Evolutionary conservation across 768 basidiomycete genomes (phyloP).

Genomic region (Suillus subaureus): DNA sequence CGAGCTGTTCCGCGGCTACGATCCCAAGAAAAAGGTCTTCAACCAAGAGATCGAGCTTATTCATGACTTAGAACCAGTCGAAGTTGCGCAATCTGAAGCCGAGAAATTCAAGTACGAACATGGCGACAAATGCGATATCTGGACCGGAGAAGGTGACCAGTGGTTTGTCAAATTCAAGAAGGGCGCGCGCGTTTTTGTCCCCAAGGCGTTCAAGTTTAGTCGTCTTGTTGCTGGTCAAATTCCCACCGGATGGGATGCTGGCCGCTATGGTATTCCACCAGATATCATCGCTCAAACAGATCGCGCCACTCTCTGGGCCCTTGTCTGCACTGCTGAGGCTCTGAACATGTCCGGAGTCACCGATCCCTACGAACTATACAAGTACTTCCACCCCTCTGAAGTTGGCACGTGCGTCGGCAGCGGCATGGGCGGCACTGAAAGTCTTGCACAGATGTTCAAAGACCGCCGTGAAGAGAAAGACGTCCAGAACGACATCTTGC

Average conservation of each 20-base stretch:
- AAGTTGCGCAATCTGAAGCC: conserved; percentile 89
- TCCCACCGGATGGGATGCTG: conserved; percentile 96
- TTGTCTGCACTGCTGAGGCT: conserved; percentile 93
- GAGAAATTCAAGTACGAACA: conserved; percentile 96
- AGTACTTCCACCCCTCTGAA: conserved; percentile 95
- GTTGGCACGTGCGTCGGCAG: conserved; percentile 93
- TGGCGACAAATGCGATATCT: conserved; percentile 94
- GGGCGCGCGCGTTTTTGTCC: conserved; percentile 89
- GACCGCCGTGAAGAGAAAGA: conserved; percentile 98
- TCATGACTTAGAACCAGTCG: conserved; percentile 95
- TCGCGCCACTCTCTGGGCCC: conserved; percentile 90
- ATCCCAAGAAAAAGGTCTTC: conserved; percentile 97
- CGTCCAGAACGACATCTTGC: conserved; percentile 96
- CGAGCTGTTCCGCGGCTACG: conserved; percentile 96
- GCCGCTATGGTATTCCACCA: conserved; percentile 94
- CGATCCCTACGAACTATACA: conserved; percentile 97
- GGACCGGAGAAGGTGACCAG: conserved; percentile 89
- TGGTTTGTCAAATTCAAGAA: conserved; percentile 99
- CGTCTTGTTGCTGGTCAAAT: conserved; percentile 95
- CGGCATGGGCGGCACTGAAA: conserved; percentile 96
- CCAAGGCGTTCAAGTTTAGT: conserved; percentile 94
- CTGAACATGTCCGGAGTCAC: conserved; percentile 96
- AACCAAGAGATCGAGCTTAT: conserved; percentile 96
- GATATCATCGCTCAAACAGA: conserved; percentile 96
- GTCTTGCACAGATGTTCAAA: conserved; percentile 96